Evolutionary conservation across 495 filamentous ascomycete species (phyloP), one percentile per base, ranked within the genome.

Genomic region (Penicillium canescens): DNA sequence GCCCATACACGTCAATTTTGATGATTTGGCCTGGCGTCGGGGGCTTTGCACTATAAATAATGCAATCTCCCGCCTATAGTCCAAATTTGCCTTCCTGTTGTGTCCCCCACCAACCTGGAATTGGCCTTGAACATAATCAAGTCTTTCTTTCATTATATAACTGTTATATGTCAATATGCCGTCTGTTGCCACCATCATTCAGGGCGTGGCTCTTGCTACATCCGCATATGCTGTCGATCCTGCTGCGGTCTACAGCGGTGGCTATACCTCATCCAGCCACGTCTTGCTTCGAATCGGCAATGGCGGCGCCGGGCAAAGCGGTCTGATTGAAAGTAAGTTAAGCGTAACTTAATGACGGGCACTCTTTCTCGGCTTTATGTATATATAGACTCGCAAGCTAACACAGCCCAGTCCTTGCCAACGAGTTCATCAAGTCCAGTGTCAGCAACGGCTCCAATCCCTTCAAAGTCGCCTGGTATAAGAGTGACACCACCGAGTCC

Each of bases 401-500:
- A 28, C 14, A 46, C 11, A 23, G 9, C 18, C 21, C 50, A 75
- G 73, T 44, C 7, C 68, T 77, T 6, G 70, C 73, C 12, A 52
- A 76, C 44, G 61, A 50, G 2, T 76, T 66, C 61, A 76, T 77
- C 54, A 45, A 68, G 33, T 47, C 57, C 28, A 59, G 59, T 24
- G 57, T 67, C 26, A 42, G 50, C n/a, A 56, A 67, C 10, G 65
- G 67, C 40, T 57, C 57, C 33, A 14, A 50, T 4, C 65, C 66
- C 0, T 74, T 77, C 65, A 36, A 54, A 14, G 49, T 76, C 5
- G 71, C 57, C 49, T 78, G 73, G 73, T 67, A 68, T 57, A 70
- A 64, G 13, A 62, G 62, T 38, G 73, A 78, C 59, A 77, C 75
- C 3, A 74, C 71, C 20, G 60, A 68, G 41, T 62, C 65, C 1